A percentile compares a stretch with the other conserved stretches of the same genome.
phyloP scores from a whole-genome alignment of 495 filamentous ascomycete species.

The Tuber indicum region DNA sequence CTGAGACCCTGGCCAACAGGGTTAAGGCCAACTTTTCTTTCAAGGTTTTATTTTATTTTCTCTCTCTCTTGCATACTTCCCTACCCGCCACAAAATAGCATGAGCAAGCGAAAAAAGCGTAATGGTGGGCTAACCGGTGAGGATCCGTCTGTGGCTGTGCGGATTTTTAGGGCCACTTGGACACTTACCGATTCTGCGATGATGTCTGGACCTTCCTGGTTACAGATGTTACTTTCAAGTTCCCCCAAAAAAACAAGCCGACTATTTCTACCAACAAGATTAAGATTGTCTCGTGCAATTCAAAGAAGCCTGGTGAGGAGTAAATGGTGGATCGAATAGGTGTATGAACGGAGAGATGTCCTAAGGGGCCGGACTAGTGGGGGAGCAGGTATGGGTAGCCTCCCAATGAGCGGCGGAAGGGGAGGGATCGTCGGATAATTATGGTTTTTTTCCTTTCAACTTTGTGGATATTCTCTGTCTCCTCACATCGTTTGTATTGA shows the following conservation, averaged over 20 bases:
- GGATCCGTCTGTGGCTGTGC: slow-evolving; percentile 1
- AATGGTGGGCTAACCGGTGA: slow-evolving; percentile 14
- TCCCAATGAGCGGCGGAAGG: not conserved
- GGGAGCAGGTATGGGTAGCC: not conserved
- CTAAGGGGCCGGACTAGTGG: not conserved
- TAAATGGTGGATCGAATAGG: slow-evolving; percentile 33
- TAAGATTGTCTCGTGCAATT: slow-evolving; percentile 95
- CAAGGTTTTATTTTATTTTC: slow-evolving; percentile 61
- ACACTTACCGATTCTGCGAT: slow-evolving; percentile 99
- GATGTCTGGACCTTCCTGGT: slow-evolving; percentile 99
- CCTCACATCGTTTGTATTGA: not conserved
- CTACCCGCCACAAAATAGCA: not conserved
- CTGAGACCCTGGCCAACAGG: slow-evolving; percentile 79
- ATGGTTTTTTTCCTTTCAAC: not conserved
- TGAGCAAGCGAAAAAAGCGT: slow-evolving; percentile 1
- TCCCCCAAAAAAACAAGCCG: slow-evolving; percentile 60
- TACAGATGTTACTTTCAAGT: slow-evolving; percentile 95
- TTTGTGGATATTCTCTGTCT: not conserved
- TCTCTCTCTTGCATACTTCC: not conserved
- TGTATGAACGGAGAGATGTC: not conserved
- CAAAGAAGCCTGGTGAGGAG: slow-evolving; percentile 69
- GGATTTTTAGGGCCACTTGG: slow-evolving; percentile 71
- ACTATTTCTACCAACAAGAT: slow-evolving; percentile 66
- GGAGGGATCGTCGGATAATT: not conserved
- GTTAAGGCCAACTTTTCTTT: slow-evolving; percentile 86